Conservation (phyloP, 305 asterid species). For the Nicotiana rustica region DNA sequence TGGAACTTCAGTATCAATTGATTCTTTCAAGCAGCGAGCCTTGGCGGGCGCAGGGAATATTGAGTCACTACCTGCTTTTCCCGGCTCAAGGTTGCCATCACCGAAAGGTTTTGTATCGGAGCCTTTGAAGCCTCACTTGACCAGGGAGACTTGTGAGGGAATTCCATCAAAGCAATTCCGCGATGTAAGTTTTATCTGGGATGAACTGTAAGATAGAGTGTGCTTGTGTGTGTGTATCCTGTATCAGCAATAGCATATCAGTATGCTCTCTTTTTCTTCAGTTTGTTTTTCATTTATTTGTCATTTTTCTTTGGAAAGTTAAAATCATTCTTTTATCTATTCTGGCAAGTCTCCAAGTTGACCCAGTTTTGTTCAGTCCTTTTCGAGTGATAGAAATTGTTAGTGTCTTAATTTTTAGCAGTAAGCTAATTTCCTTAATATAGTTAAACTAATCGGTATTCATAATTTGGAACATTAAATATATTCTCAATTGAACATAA, state of each 20-base stretch:
- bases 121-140: slow-evolving; percentile 46
- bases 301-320: not conserved
- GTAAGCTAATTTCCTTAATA: slow-evolving; percentile 17
- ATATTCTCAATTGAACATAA: not conserved
- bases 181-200: slow-evolving; percentile 60
- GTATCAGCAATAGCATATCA: slow-evolving; percentile 24
- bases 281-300: not conserved
- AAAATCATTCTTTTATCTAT: not conserved
- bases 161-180: slow-evolving; percentile 69
- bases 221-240: slow-evolving; percentile 29
- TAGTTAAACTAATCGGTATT: slow-evolving; percentile 18
- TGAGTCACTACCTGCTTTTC: slow-evolving; percentile 47
- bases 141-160: slow-evolving; percentile 56
- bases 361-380: not conserved
- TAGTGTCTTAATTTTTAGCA: slow-evolving; percentile 4
- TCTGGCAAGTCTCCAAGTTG: slow-evolving; percentile 18
- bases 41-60: slow-evolving; percentile 48
- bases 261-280: not conserved
- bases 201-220: slow-evolving; percentile 29
- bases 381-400: not conserved
- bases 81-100: slow-evolving; percentile 47
- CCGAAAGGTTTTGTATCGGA: slow-evolving; percentile 54
- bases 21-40: slow-evolving; percentile 53
- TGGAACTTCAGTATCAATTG: slow-evolving; percentile 43
- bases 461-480: not conserved